Evolutionary conservation across 257 asterid genomes (phyloP).

Genomic region (Dorcoceras hygrometricum): DNA sequence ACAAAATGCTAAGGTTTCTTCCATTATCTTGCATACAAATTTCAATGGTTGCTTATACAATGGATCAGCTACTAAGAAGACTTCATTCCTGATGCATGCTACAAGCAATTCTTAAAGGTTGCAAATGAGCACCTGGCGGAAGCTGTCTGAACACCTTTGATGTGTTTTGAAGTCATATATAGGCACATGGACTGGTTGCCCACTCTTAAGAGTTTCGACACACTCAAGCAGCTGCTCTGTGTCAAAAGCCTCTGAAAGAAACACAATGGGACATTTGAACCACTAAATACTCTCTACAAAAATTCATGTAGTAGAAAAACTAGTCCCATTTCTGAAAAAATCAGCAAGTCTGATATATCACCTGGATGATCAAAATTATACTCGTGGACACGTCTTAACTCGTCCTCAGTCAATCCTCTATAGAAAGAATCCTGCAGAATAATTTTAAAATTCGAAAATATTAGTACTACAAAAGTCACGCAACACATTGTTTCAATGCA

Average conservation of each 20-base stretch:
- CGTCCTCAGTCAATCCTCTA: conserved; percentile 89
- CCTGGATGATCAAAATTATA: conserved; percentile 99
- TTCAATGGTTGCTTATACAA: background rate
- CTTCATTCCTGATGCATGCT: conserved; percentile 9
- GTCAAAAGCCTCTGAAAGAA: conserved; percentile 88
- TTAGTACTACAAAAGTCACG: background rate
- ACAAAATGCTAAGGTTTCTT: conserved; percentile 11
- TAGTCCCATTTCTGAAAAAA: conserved; percentile 18
- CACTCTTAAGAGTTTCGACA: conserved; percentile 56
- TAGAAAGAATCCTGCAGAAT: conserved; percentile 82
- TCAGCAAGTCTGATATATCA: conserved; percentile 18
- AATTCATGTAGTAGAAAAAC: conserved; percentile 11
- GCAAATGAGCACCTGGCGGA: conserved; percentile 68
- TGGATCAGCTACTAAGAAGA: background rate
- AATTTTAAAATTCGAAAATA: no score
- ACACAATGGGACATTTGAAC: conserved; percentile 15
- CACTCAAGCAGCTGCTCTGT: conserved; percentile 98
- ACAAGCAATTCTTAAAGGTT: conserved; percentile 10
- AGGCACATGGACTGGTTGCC: conserved; percentile 86
- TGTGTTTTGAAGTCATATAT: conserved; percentile 93
- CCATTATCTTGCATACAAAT: conserved; percentile 4
- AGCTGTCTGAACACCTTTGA: conserved; percentile 79
- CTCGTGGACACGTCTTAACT: conserved; percentile 68
- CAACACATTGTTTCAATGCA: background rate
- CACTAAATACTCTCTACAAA: background rate